Percentiles rank a stretch among this genome's conserved stretches.
These are phyloP conservation scores for Myxozyma geophila DNA, from an alignment of 805 yeast genomes.

Conservation along the genomic window DNA sequence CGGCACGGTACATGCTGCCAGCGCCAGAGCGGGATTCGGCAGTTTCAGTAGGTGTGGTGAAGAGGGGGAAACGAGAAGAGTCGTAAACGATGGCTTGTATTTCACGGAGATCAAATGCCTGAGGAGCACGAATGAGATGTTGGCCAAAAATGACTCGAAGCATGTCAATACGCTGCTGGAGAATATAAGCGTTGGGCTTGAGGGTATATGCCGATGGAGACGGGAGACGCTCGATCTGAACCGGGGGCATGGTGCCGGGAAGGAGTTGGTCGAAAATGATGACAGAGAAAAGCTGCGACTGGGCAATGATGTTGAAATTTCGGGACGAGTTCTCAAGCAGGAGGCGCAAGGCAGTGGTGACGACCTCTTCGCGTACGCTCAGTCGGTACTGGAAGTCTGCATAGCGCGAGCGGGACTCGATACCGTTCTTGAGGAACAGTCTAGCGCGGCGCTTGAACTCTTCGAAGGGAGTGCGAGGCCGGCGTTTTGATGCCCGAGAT, in stretches of 20 bases:
- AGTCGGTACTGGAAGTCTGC: slow-evolving; percentile 27
- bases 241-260: slow-evolving; percentile 30
- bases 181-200: slow-evolving; percentile 26
- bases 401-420: slow-evolving; percentile 21
- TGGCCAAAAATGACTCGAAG: slow-evolving; percentile 34
- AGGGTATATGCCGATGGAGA: slow-evolving; percentile 31
- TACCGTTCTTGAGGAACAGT: slow-evolving; percentile 25
- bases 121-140: slow-evolving; percentile 25
- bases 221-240: slow-evolving; percentile 27
- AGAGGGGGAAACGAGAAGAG: slow-evolving; percentile 33
- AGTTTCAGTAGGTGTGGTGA: slow-evolving; percentile 16
- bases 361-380: slow-evolving; percentile 30
- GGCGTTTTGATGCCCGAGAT: neutral
- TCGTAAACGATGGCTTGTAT: slow-evolving; percentile 34
- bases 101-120: slow-evolving; percentile 21
- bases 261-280: slow-evolving; percentile 32
- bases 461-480: slow-evolving; percentile 10
- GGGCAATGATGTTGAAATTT: slow-evolving; percentile 24
- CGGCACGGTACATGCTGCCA: slow-evolving; percentile 9
- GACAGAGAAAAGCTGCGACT: slow-evolving; percentile 35
- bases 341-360: slow-evolving; percentile 20
- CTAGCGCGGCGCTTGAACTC: slow-evolving; percentile 28
- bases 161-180: slow-evolving; percentile 34
- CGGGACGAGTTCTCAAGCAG: slow-evolving; percentile 22
- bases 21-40: slow-evolving; percentile 15